Percentiles rank a stretch among this genome's conserved stretches.
Conservation (phyloP, 805 yeast species). For the Cyberlindnera saturnus region DNA sequence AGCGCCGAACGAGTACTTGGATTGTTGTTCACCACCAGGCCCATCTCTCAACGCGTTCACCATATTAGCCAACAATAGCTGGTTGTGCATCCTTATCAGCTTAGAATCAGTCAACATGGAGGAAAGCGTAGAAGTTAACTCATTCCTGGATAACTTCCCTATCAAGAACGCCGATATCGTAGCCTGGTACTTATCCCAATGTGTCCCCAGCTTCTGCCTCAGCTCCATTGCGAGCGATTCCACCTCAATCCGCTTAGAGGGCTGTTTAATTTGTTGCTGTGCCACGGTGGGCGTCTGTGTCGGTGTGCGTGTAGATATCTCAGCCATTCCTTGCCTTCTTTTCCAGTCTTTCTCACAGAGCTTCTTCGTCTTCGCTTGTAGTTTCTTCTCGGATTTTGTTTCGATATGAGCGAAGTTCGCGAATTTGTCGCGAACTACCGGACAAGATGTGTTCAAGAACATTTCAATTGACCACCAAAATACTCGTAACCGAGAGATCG, state of each 20-base stretch:
- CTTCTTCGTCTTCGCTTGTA: too few relatives aligned
- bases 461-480: too few relatives aligned
- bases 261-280: constrained; percentile 9
- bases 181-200: constrained; percentile 83
- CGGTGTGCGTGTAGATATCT: constrained; percentile 6
- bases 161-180: constrained; percentile 68
- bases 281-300: constrained; percentile 9
- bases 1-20: constrained; percentile 14
- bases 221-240: constrained; percentile 65
- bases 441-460: too few relatives aligned
- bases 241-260: constrained; percentile 43
- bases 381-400: too few relatives aligned
- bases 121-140: constrained; percentile 54
- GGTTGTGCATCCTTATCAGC: constrained; percentile 65
- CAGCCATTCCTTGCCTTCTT: background rate
- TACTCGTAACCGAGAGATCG: too few relatives aligned
- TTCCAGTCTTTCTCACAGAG: background rate
- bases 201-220: constrained; percentile 61
- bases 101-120: constrained; percentile 38
- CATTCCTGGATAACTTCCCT: constrained; percentile 74
- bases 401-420: too few relatives aligned
- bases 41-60: constrained; percentile 79
- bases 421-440: too few relatives aligned
- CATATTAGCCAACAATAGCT: constrained; percentile 69
- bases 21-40: constrained; percentile 19